These are phyloP conservation scores for Petasospora rhodanensis DNA, from an alignment of 1,139 yeast species.

Conservation along the genomic window DNA sequence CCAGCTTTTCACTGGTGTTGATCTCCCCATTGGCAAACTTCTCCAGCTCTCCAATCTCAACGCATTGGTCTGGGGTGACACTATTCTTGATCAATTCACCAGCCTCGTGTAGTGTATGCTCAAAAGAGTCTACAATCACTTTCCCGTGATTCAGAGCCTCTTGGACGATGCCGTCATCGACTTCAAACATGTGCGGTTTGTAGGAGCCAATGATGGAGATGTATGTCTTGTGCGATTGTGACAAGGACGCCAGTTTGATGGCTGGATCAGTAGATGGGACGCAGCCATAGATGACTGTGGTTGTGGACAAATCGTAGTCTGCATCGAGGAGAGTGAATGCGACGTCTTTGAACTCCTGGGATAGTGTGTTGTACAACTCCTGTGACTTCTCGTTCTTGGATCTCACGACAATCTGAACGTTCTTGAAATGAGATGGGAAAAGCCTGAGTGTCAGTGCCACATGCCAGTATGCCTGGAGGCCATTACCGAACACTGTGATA, in stretches of 20 bases:
- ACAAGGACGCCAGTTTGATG: constrained; percentile 36
- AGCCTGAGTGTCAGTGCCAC: constrained; percentile 40
- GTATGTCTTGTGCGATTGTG: constrained; percentile 35
- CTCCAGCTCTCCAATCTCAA: constrained; percentile 42
- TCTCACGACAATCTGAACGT: constrained; percentile 39
- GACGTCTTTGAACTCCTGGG: constrained; percentile 26
- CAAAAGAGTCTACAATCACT: constrained; percentile 56
- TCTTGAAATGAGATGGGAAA: constrained; percentile 33
- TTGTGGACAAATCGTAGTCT: constrained; percentile 25
- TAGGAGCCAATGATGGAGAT: constrained; percentile 64
- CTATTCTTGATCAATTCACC: constrained; percentile 55
- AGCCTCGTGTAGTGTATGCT: constrained; percentile 55
- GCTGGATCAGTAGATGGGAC: constrained; percentile 51
- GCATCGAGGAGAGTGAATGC: constrained; percentile 24
- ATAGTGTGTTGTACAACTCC: constrained; percentile 28
- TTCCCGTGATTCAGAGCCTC: constrained; percentile 28
- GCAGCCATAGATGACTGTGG: constrained; percentile 53
- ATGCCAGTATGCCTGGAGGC: constrained; percentile 68
- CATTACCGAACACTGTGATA: constrained; percentile 53
- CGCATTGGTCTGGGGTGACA: constrained; percentile 33
- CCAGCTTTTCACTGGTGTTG: constrained; percentile 28
- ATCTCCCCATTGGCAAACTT: constrained; percentile 9
- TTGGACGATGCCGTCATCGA: constrained; percentile 42
- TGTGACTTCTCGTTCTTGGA: constrained; percentile 42
- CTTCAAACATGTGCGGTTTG: constrained; percentile 65